phyloP scores from a whole-genome alignment of 2,329 filamentous ascomycete genomes.

The Trichoderma cornu-damae region DNA sequence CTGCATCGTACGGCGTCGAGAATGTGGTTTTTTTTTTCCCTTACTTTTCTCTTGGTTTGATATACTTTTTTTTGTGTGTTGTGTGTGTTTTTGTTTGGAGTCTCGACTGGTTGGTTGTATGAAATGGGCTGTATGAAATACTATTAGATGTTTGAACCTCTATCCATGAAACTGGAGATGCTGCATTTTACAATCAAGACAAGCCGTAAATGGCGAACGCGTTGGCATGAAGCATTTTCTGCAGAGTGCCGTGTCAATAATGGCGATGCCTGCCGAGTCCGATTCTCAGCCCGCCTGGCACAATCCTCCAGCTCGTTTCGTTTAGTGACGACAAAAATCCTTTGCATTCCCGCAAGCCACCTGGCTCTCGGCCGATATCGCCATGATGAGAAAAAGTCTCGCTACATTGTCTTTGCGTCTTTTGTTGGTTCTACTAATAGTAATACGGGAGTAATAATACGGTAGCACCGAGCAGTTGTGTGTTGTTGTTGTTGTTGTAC shows the following conservation, averaged over 20 bases:
- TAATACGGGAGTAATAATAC: no score
- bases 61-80: neutral
- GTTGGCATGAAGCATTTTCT: neutral
- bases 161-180: neutral
- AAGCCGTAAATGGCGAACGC: neutral
- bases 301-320: no score
- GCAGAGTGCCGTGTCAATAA: neutral
- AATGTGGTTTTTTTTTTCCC: neutral
- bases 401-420: no score
- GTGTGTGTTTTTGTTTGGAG: neutral
- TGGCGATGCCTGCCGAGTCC: no score
- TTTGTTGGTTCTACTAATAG: no score
- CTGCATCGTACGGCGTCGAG: conserved; percentile 17
- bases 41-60: neutral
- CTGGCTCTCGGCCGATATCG: neutral
- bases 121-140: conserved; percentile 1
- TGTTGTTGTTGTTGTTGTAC: neutral
- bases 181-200: neutral
- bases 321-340: neutral
- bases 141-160: neutral
- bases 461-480: no score
- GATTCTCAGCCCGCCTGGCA: no score
- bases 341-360: neutral
- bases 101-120: neutral
- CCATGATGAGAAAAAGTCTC: neutral